A percentile compares a stretch with the other conserved stretches of the same genome.
These are phyloP conservation scores for Erythrobasidium hasegawianum DNA, from an alignment of 1,284 basidiomycete genomes.

Conservation along the genomic window DNA sequence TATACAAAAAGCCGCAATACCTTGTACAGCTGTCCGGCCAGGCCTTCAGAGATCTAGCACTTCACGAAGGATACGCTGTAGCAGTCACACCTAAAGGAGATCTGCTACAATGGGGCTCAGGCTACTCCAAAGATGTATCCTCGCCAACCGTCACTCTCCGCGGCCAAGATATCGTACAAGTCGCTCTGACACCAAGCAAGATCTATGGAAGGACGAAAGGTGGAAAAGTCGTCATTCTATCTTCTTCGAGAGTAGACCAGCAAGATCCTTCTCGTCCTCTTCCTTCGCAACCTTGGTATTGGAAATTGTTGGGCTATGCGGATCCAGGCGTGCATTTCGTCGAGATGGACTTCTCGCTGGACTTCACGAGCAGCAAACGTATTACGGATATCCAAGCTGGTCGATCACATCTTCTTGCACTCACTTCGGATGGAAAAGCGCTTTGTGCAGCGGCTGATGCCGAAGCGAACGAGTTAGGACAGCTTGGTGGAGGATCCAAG, in stretches of 20 bases:
- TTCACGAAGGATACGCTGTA: slow-evolving; percentile 69
- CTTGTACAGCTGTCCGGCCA: slow-evolving; percentile 28
- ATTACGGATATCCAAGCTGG: slow-evolving; percentile 70
- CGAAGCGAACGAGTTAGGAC: slow-evolving; percentile 76
- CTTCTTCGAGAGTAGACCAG: slow-evolving; percentile 50
- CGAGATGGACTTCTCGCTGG: slow-evolving; percentile 54
- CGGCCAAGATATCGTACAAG: slow-evolving; percentile 69
- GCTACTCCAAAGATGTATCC: slow-evolving; percentile 55
- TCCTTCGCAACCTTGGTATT: slow-evolving; percentile 37
- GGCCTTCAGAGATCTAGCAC: slow-evolving; percentile 69
- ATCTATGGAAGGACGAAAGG: slow-evolving; percentile 62
- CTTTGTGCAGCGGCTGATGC: slow-evolving; percentile 74
- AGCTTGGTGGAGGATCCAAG: slow-evolving; percentile 71
- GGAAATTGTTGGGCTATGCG: slow-evolving; percentile 46
- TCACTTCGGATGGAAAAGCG: slow-evolving; percentile 74
- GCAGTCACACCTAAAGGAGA: slow-evolving; percentile 83
- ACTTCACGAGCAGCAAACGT: slow-evolving; percentile 57
- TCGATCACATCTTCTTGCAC: slow-evolving; percentile 73
- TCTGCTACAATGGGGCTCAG: slow-evolving; percentile 80
- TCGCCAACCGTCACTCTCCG: slow-evolving; percentile 57
- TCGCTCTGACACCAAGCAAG: slow-evolving; percentile 57
- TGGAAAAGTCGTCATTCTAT: slow-evolving; percentile 41
- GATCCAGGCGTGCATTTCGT: slow-evolving; percentile 50
- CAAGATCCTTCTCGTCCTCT: slow-evolving; percentile 43
- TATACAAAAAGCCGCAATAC: slow-evolving; percentile 39